Conservation (phyloP, 1,284 basidiomycete species). For the Boletus smithii region DNA sequence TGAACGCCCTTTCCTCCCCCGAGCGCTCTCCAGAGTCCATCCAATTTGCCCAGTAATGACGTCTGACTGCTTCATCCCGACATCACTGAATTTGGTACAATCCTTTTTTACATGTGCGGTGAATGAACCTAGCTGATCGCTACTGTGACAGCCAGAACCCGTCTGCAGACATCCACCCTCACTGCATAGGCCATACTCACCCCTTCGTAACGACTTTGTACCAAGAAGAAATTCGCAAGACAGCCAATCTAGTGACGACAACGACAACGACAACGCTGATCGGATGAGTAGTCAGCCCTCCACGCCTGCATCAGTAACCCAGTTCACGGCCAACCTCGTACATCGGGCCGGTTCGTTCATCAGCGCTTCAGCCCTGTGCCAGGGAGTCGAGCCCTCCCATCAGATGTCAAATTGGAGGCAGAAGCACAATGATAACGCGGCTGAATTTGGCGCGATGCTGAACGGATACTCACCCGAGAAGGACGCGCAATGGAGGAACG, state of each 20-base stretch:
- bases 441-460: constrained; percentile 67
- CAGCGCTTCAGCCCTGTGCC: constrained; percentile 48
- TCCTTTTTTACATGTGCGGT: not conserved
- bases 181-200: constrained; percentile 55
- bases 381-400: constrained; percentile 44
- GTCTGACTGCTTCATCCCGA: constrained; percentile 24
- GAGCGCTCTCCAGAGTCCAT: constrained; percentile 17
- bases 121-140: constrained; percentile 10
- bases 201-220: constrained; percentile 53
- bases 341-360: constrained; percentile 65
- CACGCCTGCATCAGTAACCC: constrained; percentile 62
- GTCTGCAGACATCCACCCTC: constrained; percentile 31
- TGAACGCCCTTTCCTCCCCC: constrained; percentile 32
- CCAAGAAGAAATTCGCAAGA: constrained; percentile 47
- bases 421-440: constrained; percentile 74
- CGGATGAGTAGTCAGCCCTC: constrained; percentile 45
- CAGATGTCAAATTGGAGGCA: constrained; percentile 74
- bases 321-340: constrained; percentile 68
- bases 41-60: constrained; percentile 28
- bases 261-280: constrained; percentile 42
- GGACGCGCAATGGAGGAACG: constrained; percentile 67
- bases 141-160: constrained; percentile 29
- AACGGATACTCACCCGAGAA: constrained; percentile 66
- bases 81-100: constrained; percentile 28
- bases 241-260: constrained; percentile 46